Evolutionary conservation across 805 yeast species (phyloP).

Genomic region (Lachancea thermotolerans): DNA sequence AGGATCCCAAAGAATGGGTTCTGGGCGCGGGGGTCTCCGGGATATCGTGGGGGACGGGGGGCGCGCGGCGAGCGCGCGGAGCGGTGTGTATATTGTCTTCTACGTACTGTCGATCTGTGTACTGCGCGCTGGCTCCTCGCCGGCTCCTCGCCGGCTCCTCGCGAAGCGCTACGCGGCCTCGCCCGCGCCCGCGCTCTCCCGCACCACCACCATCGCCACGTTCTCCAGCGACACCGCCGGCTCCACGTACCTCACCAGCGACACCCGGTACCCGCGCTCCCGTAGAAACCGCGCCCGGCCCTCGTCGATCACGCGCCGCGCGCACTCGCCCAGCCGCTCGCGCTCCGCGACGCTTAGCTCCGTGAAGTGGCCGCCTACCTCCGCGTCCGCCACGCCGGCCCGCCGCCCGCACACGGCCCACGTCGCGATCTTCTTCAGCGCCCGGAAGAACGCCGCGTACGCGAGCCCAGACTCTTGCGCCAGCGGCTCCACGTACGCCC

Average conservation of each 20-base stretch:
- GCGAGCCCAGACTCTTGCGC: slow-evolving; percentile 34
- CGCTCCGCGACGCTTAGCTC: slow-evolving; percentile 44
- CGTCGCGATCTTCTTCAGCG: slow-evolving; percentile 60
- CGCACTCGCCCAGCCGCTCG: slow-evolving; percentile 54
- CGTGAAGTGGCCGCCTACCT: slow-evolving; percentile 38
- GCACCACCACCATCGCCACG: slow-evolving; percentile 41
- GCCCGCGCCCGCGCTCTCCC: background rate
- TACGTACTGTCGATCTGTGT: no score
- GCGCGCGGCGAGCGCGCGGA: no score
- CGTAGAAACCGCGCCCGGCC: slow-evolving; percentile 41
- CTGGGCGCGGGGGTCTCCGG: no score
- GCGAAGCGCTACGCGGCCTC: no score
- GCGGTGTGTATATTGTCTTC: no score
- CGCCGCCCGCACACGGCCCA: slow-evolving; percentile 82
- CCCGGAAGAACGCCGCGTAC: slow-evolving; percentile 34
- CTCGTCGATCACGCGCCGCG: slow-evolving; percentile 69
- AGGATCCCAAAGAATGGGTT: no score
- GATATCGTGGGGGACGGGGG: no score
- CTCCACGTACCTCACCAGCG: slow-evolving; percentile 54
- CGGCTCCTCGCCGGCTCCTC: no score
- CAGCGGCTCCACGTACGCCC: slow-evolving; percentile 33
- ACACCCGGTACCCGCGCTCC: slow-evolving; percentile 39
- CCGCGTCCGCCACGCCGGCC: slow-evolving; percentile 35
- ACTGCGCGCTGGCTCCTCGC: no score
- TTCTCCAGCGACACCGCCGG: slow-evolving; percentile 63